Evolutionary conservation across 306 rosid species (phyloP).

Genomic region (Sophora flavescens): DNA sequence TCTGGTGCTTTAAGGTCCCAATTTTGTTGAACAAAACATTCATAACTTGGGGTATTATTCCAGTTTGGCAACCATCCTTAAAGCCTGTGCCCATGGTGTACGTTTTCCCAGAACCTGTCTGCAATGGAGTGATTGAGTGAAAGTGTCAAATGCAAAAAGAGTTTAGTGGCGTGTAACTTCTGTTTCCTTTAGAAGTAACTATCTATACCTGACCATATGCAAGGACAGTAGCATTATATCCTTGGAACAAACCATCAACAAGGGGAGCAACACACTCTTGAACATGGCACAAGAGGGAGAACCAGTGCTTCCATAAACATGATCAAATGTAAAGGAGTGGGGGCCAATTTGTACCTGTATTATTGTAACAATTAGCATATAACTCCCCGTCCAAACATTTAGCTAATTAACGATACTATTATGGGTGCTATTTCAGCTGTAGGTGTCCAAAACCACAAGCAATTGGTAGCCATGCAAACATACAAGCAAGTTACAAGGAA

Average conservation of each 20-base stretch:
- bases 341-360: slow-evolving; percentile 94
- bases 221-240: slow-evolving; percentile 98
- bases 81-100: slow-evolving; percentile 99
- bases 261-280: slow-evolving; percentile 90
- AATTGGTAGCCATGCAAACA: slow-evolving; percentile 16
- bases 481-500: slow-evolving; percentile 27
- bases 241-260: slow-evolving; percentile 96
- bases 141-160: slow-evolving; percentile 51
- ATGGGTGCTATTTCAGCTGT: slow-evolving; percentile 15
- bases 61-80: slow-evolving; percentile 80
- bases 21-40: slow-evolving; percentile 86
- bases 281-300: slow-evolving; percentile 86
- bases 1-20: slow-evolving; percentile 78
- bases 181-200: slow-evolving; percentile 22
- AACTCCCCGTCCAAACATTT: slow-evolving; percentile 22
- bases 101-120: slow-evolving; percentile 99
- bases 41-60: slow-evolving; percentile 96
- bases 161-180: slow-evolving; percentile 24
- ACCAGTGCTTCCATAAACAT: slow-evolving; percentile 95
- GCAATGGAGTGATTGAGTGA: slow-evolving; percentile 57
- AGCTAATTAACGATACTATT: slow-evolving; percentile 10
- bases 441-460: neutral
- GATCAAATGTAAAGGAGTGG: slow-evolving; percentile 97
- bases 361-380: slow-evolving; percentile 41
- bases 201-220: slow-evolving; percentile 97